Evolutionary conservation across 2,329 filamentous ascomycete species (phyloP), one percentile per base, ranked within the genome.

Genomic region (Pseudopithomyces maydicus): DNA sequence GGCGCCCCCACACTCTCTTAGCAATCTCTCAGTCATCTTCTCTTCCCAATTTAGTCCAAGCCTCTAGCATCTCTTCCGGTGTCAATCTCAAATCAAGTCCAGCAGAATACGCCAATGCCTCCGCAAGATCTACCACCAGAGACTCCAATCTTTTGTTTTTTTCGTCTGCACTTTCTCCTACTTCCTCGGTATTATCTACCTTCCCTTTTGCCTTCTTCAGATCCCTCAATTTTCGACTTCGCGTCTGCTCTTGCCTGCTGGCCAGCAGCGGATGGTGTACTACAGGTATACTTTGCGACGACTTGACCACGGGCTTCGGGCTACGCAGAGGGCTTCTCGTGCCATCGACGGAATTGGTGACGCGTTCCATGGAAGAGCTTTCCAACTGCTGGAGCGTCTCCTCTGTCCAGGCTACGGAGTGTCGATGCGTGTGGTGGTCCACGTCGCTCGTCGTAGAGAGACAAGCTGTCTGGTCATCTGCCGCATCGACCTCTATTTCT

Each of bases 381-480:
- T 41, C 66, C 10, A 68, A 58, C 12, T 70, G 70, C 38, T 64
- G 63, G 1, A 73, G 57, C 62, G 70, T 64, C 33, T 73, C 70
- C 11, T 72, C 68, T 3, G 66, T 69, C 47, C 66, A 73, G 15
- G 58, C 58, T 15, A 66, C 53, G 11, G 65, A 61, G 8, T 63
- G 46, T 20, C 66, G 56, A 38, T 59, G 57, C 12, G 64, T 63
- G 19, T 52, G 62, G 19, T 51, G 55, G 39, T 57, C 47, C n/a
- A 43, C 20, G 12, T 47, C 43, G 33, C 54, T 49, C 7, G 62
- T 46, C 3, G 12, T n/a, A 36, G 56, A 41, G 6, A 55, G 47
- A 20, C 48, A 17, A 3, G 43, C 51, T 10, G 58, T 38, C 17
- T 43, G 43, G 20, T 54, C 26, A 1, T 59, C 56, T 23, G 39